These are phyloP conservation scores for Fusarium tuaranense DNA, from an alignment of 2,329 filamentous ascomycete species.

Conservation along the genomic window DNA sequence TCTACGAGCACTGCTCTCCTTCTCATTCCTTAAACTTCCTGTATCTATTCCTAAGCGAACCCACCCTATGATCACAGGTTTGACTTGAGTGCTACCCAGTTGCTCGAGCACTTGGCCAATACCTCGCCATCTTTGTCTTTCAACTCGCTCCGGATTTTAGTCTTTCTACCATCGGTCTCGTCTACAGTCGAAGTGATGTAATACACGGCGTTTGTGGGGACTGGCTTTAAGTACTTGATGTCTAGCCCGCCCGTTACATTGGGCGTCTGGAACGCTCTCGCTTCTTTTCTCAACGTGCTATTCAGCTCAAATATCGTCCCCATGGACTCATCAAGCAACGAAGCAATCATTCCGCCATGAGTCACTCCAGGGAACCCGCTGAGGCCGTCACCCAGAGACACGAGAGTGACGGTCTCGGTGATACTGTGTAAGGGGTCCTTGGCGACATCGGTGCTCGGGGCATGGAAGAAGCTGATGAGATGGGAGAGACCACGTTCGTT, in stretches of 20 bases:
- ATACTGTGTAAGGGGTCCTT: conserved; percentile 43
- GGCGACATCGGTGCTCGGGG: conserved; percentile 40
- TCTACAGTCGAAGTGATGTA: conserved; percentile 49
- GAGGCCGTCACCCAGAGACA: conserved; percentile 49
- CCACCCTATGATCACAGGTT: conserved; percentile 39
- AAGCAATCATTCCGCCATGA: conserved; percentile 52
- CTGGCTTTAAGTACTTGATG: conserved; percentile 50
- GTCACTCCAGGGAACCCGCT: conserved; percentile 49
- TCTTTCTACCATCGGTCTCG: conserved; percentile 50
- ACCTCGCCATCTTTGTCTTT: conserved; percentile 45
- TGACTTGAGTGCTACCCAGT: conserved; percentile 49
- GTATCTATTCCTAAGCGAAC: background rate
- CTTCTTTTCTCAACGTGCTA: conserved; percentile 46
- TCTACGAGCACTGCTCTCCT: background rate
- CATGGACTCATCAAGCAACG: conserved; percentile 53
- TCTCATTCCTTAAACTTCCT: background rate
- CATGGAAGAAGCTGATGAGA: conserved; percentile 51
- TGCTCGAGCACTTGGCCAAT: conserved; percentile 47
- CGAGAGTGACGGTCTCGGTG: conserved; percentile 46
- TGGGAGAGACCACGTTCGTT: conserved; percentile 44
- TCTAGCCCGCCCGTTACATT: conserved; percentile 52
- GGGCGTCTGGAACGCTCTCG: conserved; percentile 41
- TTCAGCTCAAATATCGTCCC: conserved; percentile 53
- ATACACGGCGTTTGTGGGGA: conserved; percentile 46
- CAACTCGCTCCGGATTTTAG: conserved; percentile 46